phyloP scores from a whole-genome alignment of 768 basidiomycete genomes.

The Pseudohyphozyma bogoriensis region DNA sequence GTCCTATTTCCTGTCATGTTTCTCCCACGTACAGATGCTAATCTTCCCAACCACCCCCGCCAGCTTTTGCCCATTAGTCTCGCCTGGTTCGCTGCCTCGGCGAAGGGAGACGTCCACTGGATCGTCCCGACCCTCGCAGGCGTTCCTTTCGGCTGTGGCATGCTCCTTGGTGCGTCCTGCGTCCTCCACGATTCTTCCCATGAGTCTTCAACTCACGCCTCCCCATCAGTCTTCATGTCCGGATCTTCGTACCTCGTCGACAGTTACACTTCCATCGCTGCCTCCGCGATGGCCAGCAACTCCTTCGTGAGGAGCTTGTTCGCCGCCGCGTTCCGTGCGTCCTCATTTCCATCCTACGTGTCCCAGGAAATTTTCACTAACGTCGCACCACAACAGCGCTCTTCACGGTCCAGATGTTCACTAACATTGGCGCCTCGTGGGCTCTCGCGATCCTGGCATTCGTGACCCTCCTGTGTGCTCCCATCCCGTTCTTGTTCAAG shows the following conservation, averaged over 20 bases:
- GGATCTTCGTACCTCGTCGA: constrained; percentile 11
- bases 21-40: no score
- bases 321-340: constrained; percentile 1
- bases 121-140: constrained; percentile 58
- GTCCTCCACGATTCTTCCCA: no score
- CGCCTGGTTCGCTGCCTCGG: not conserved
- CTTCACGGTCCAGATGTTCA: constrained; percentile 31
- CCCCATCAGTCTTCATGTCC: constrained; percentile 49
- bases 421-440: constrained; percentile 31
- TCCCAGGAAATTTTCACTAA: not conserved
- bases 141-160: constrained; percentile 54
- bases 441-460: constrained; percentile 26
- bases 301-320: constrained; percentile 28
- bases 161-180: no score
- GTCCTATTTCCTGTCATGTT: constrained; percentile 35
- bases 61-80: not conserved
- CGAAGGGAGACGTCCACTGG: constrained; percentile 46
- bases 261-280: constrained; percentile 30
- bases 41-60: no score
- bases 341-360: no score
- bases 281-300: constrained; percentile 34
- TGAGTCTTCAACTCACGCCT: no score
- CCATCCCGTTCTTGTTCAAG: constrained; percentile 30
- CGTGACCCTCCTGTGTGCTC: constrained; percentile 12
- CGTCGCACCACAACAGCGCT: constrained; percentile 1